Evolutionary conservation across 495 filamentous ascomycete genomes (phyloP), one percentile per base, ranked within the genome.

Genomic region (Penicillium parvum): DNA sequence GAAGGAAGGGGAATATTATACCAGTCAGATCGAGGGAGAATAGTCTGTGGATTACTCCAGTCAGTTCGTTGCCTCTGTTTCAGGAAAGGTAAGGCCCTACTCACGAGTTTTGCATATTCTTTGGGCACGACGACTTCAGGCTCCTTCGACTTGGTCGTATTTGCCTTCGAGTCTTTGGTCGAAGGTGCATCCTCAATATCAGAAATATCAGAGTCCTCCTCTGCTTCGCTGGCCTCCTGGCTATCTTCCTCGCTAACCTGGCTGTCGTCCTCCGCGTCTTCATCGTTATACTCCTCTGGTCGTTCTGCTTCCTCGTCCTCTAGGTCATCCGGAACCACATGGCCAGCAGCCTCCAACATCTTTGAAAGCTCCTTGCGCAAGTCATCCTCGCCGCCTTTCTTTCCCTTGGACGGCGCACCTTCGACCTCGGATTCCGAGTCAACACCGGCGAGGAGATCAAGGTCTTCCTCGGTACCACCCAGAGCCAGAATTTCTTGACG

Each of bases 21-120:
- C 91, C 91, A 97, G 55, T 96, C 90, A 33, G 88, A 79, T 43
- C 85, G 76, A 25, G 88, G 85, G 45, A 79, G 69, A 51, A 95
- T 83, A 9, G 81, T 68, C 87, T 91, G 3, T 21, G 8, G 32
- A 32, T 21, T 1, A 10, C 5, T 19, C 22, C 12, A n/a, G 23
- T 69, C 45, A 71, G n/a, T n/a, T n/a, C n/a, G n/a, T n/a, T n/a
- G n/a, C n/a, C n/a, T n/a, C n/a, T n/a, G n/a, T n/a, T n/a, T n/a
- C n/a, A n/a, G n/a, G n/a, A n/a, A n/a, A n/a, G 6, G n/a, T 19
- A 7, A n/a, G 18, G 2, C 11, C 12, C 5, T 7, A 64, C 68
- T 57, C 42, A 72, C 70, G 32, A 73, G 61, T 26, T 66, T 67
- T 7, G 61, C 58, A 43, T 60, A 73, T 55, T 73, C 66, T 52